Conservation (phyloP, 2,329 filamentous ascomycete species). For the Sporothrix dimorphospora region DNA sequence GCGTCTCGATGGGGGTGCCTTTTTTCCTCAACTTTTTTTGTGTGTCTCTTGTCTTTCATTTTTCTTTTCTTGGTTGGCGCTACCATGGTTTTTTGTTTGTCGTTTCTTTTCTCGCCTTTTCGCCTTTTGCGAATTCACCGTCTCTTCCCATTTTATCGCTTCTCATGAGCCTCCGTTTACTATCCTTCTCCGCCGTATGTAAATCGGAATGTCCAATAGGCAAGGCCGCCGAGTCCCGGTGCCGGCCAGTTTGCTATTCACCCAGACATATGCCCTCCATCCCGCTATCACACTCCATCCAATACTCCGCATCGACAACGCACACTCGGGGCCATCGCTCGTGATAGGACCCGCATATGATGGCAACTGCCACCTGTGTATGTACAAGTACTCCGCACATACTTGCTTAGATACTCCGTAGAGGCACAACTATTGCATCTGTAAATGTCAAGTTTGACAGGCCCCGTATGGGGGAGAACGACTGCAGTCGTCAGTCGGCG, state of each 20-base stretch:
- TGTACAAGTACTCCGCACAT: not conserved
- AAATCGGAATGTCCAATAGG: constrained; percentile 22
- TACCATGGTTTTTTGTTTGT: constrained; percentile 3
- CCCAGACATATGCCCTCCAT: not conserved
- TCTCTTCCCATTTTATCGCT: not conserved
- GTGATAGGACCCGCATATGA: constrained; percentile 20
- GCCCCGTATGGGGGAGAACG: not conserved
- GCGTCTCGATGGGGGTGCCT: constrained; percentile 21
- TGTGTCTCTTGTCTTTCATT: not conserved
- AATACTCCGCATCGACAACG: constrained; percentile 15
- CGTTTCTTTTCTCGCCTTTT: constrained; percentile 7
- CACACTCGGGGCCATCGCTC: not conserved
- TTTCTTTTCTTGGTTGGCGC: constrained; percentile 2
- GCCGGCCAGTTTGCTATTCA: constrained; percentile 16
- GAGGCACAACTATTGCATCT: constrained; percentile 8
- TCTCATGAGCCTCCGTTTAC: not conserved
- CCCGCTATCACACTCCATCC: not conserved
- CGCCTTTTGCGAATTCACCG: not conserved
- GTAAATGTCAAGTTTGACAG: not conserved
- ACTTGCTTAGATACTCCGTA: not conserved
- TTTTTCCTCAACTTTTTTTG: not conserved
- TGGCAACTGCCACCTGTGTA: not conserved
- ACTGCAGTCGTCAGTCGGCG: not conserved
- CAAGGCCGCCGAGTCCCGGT: constrained; percentile 22
- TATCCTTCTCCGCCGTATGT: not conserved